These are phyloP conservation scores for Ganoderma leucocontextum DNA, from an alignment of 1,284 basidiomycete species.

Conservation along the genomic window DNA sequence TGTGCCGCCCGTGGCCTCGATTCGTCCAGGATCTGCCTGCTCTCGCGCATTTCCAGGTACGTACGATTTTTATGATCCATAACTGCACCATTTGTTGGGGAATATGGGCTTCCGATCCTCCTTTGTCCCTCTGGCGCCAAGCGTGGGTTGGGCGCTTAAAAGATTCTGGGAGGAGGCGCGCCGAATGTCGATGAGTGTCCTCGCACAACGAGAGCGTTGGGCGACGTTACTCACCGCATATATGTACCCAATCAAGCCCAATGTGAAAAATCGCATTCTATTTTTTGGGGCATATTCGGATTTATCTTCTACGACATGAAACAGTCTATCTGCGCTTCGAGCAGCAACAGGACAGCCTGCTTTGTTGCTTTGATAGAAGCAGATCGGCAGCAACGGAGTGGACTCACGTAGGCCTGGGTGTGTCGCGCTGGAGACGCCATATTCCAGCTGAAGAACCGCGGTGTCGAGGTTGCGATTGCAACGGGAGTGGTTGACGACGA, in stretches of 20 bases:
- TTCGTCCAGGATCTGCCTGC: neutral
- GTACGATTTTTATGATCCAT: neutral
- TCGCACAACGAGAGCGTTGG: conserved; percentile 2
- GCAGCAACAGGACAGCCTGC: neutral
- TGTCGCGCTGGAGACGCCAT: neutral
- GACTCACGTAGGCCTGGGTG: neutral
- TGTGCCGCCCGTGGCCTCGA: neutral
- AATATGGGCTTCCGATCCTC: neutral
- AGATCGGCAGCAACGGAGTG: neutral
- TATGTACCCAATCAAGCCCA: neutral
- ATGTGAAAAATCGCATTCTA: too few relatives aligned
- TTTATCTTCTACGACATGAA: neutral
- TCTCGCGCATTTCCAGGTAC: neutral
- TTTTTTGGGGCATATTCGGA: neutral
- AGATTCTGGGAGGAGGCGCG: too few relatives aligned
- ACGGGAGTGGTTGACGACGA: neutral
- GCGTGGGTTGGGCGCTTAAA: neutral
- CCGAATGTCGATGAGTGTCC: neutral
- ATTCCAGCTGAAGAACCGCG: neutral
- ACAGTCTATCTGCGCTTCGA: neutral
- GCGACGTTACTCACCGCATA: neutral
- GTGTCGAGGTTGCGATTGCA: neutral
- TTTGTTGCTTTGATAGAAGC: neutral
- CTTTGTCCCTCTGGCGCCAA: neutral
- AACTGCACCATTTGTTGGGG: neutral